These are phyloP conservation scores for Nepenthes mirabilis DNA, from an alignment of 148 eudicot species.

Conservation along the genomic window DNA sequence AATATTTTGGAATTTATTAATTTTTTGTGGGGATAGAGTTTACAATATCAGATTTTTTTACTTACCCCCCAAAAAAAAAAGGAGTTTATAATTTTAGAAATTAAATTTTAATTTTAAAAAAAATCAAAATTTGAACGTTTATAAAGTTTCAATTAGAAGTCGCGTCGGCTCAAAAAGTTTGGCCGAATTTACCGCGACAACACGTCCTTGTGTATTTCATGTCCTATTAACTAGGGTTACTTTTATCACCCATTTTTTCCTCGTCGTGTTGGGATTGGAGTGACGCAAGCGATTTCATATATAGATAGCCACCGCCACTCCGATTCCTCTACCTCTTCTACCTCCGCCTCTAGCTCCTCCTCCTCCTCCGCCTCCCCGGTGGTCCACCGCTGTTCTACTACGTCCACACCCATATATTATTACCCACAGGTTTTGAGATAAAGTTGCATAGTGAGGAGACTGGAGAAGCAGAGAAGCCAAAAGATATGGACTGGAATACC, in stretches of 20 bases:
- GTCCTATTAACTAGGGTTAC: background rate
- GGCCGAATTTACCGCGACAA: too few relatives aligned
- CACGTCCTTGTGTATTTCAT: too few relatives aligned
- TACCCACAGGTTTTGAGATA: background rate
- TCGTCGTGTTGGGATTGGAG: background rate
- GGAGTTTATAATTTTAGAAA: too few relatives aligned
- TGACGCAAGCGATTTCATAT: background rate
- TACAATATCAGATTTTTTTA: too few relatives aligned
- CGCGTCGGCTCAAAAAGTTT: too few relatives aligned
- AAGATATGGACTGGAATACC: constrained; percentile 42
- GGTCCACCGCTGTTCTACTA: constrained; percentile 4
- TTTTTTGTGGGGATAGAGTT: too few relatives aligned
- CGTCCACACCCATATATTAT: constrained; percentile 4
- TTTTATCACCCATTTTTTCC: background rate
- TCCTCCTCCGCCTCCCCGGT: background rate
- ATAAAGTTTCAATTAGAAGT: too few relatives aligned
- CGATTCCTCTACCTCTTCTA: background rate
- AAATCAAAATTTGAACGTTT: too few relatives aligned
- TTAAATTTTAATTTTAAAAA: too few relatives aligned
- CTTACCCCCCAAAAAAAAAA: too few relatives aligned
- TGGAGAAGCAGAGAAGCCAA: constrained; percentile 1
- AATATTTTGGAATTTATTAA: too few relatives aligned
- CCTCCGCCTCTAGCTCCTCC: background rate
- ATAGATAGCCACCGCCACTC: background rate
- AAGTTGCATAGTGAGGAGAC: constrained; percentile 2